phyloP scores from a whole-genome alignment of 202 grass and related monocot genomes.

The Panicum hallii region DNA sequence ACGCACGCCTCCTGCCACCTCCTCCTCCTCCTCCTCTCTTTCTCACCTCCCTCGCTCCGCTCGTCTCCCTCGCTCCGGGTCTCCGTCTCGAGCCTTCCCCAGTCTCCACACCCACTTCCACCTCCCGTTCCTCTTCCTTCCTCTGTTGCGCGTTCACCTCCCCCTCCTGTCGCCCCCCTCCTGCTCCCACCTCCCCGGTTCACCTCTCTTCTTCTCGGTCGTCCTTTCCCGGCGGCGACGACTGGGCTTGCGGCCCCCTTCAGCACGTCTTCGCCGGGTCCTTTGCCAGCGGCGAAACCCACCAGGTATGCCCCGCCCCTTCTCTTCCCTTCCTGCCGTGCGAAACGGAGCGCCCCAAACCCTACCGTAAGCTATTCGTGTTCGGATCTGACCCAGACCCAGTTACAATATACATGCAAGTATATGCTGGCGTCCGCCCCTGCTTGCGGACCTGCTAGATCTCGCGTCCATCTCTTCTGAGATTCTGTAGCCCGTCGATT shows the following conservation, averaged over 20 bases:
- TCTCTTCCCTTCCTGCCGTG: background rate
- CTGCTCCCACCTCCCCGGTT: too few species aligned
- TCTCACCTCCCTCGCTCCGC: background rate
- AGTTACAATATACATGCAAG: background rate
- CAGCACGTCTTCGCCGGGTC: background rate
- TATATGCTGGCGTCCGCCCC: too few species aligned
- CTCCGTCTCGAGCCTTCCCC: background rate
- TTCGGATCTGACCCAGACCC: background rate
- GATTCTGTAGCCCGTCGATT: background rate
- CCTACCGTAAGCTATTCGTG: background rate
- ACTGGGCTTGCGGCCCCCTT: background rate
- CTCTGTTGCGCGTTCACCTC: background rate
- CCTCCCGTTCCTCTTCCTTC: background rate
- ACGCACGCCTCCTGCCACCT: background rate
- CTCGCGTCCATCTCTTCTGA: background rate
- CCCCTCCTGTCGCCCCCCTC: too few species aligned
- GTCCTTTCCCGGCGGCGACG: background rate
- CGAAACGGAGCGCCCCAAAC: background rate
- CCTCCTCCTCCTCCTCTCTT: background rate
- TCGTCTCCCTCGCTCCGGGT: background rate
- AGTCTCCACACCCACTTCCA: conserved; percentile 26
- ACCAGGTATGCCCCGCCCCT: background rate
- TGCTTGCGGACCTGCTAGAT: conserved; percentile 33
- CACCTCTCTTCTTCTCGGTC: too few species aligned
- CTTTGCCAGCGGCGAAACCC: background rate